Base-by-base conservation (phyloP, 345 rosid genomes). In the Turnera subulata region DNA sequence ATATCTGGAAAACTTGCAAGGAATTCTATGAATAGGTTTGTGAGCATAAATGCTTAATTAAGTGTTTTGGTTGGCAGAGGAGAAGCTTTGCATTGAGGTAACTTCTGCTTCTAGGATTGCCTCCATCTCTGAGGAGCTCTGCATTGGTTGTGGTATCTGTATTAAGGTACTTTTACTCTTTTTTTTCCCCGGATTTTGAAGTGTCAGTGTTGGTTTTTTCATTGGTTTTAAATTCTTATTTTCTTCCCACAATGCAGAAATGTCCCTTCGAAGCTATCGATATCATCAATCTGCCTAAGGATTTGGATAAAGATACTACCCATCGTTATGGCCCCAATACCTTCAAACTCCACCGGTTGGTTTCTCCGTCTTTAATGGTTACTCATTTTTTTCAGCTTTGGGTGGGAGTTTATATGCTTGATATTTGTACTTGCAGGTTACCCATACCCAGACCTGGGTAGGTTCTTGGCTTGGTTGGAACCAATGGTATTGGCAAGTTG, bases 381-480 rank as follows among this genome's bases (percentile, higher is more conserved):
- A n/a, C n/a, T n/a, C n/a, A n/a, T n/a, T n/a, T n/a, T n/a, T n/a
- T n/a, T n/a, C n/a, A n/a, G n/a, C n/a, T n/a, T n/a, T n/a, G n/a
- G 45, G 39, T 44, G 35, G 52, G 6, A 19, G 1, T 11, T 15
- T n/a, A n/a, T n/a, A n/a, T n/a, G n/a, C n/a, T n/a, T n/a, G n/a
- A n/a, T n/a, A n/a, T n/a, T 59, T 49, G 15, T 37, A n/a, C 44
- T 67, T 69, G 40, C 78, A 93, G 99, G 83, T 76, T 93, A 65
- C 99, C 99, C 22, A 94, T 93, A 50, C 99, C 99, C 7, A 82
- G 97, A 72, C 99, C 99, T 0, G 99, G 97, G 40, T 97, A 93
- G 73, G 99, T 93, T 77, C 88, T 93, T 63, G 99, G 99, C 56
- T 79, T 93, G 76, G 99, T 93, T 73, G 99, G 99, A 71, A 89